Evolutionary conservation across 2,329 filamentous ascomycete species (phyloP).

Genomic region (Bimuria novae-zelandiae): DNA sequence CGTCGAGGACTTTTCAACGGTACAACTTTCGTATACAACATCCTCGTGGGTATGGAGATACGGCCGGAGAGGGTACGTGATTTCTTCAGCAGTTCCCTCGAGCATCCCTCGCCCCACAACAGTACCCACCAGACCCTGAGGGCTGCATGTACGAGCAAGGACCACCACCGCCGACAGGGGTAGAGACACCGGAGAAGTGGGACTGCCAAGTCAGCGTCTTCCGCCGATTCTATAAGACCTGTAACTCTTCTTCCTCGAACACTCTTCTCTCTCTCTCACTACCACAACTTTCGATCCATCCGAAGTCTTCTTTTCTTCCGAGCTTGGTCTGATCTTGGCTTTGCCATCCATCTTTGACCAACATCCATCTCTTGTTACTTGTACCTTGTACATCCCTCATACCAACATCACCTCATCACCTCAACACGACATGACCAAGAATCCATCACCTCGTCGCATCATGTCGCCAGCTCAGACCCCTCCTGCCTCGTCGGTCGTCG

Average conservation of each 20-base stretch:
- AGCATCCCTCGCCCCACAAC: neutral
- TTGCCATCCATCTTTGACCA: conserved; percentile 3
- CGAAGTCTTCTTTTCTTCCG: conserved; percentile 15
- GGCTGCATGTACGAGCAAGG: neutral
- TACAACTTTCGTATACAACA: conserved; percentile 7
- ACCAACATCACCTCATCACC: conserved; percentile 13
- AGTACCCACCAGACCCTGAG: neutral
- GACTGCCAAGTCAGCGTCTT: neutral
- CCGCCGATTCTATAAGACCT: conserved; percentile 18
- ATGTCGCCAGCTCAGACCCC: conserved; percentile 31
- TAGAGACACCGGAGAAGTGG: neutral
- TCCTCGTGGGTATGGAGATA: conserved; percentile 8
- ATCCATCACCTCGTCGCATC: conserved; percentile 1
- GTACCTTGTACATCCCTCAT: conserved; percentile 19
- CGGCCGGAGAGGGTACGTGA: conserved; percentile 2
- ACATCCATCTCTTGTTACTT: conserved; percentile 22
- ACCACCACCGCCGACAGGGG: neutral
- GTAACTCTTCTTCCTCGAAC: conserved; percentile 20
- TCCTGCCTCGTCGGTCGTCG: conserved; percentile 26
- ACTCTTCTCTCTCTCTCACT: conserved; percentile 8
- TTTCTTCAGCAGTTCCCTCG: conserved; percentile 6
- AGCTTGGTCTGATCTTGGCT: conserved; percentile 18
- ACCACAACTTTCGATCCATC: conserved; percentile 14
- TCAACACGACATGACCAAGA: too few species aligned
- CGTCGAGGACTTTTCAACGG: conserved; percentile 22